phyloP scores from a whole-genome alignment of 78 protist genomes.

The Dictyostelium discoideum region DNA sequence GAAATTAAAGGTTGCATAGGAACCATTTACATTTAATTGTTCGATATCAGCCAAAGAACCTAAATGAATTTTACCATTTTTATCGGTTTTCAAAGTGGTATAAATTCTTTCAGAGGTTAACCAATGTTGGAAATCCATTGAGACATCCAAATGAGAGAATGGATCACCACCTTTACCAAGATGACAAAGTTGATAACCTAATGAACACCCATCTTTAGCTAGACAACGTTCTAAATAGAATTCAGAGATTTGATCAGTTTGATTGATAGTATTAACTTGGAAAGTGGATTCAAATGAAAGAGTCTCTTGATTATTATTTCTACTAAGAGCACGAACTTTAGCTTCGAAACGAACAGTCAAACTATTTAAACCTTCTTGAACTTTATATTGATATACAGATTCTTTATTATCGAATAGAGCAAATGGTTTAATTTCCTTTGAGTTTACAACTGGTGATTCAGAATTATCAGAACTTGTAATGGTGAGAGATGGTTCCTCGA shows the following conservation, averaged over 20 bases:
- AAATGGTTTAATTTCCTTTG: constrained; percentile 53
- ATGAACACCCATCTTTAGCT: background rate
- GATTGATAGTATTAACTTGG: constrained; percentile 25
- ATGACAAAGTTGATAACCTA: constrained; percentile 21
- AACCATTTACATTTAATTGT: background rate
- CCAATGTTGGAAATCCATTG: background rate
- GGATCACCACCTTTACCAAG: constrained; percentile 77
- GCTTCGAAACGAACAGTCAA: constrained; percentile 17
- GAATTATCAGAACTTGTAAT: constrained; percentile 14
- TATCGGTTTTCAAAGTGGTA: constrained; percentile 24
- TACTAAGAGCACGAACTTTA: background rate
- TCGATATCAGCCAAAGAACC: constrained; percentile 28
- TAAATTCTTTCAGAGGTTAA: background rate
- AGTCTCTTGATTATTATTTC: background rate
- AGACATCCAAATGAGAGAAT: background rate
- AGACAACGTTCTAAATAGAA: background rate
- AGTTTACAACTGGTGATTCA: background rate
- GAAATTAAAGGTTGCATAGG: background rate
- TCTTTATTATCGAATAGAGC: constrained; percentile 27
- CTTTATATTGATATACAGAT: constrained; percentile 42
- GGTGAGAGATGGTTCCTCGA: constrained; percentile 39
- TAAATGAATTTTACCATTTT: constrained; percentile 53
- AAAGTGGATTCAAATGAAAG: background rate
- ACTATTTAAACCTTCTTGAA: constrained; percentile 21
- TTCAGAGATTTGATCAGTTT: background rate